Conservation (phyloP, 1,139 yeast species). For the Magnusiomyces suaveolens region DNA sequence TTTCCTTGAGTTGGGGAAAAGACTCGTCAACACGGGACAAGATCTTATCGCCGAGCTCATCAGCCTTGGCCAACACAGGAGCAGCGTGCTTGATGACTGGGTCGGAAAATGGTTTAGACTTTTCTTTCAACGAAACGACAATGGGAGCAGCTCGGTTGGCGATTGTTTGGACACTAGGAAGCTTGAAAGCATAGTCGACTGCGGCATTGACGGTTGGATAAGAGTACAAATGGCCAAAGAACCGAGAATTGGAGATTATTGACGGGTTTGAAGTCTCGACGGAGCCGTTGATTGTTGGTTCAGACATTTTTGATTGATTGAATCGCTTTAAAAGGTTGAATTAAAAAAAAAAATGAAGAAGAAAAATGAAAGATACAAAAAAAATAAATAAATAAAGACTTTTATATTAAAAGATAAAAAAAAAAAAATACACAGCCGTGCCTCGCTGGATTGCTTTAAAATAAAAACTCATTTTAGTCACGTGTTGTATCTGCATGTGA, state of each 20-base stretch:
- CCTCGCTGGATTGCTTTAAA: too few relatives aligned
- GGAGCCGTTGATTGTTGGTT: conserved; percentile 8
- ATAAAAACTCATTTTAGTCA: too few relatives aligned
- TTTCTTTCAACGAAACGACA: conserved; percentile 35
- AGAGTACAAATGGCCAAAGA: conserved; percentile 38
- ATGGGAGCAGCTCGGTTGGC: conserved; percentile 52
- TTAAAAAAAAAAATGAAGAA: too few relatives aligned
- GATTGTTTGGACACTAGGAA: conserved; percentile 49
- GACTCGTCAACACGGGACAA: conserved; percentile 29
- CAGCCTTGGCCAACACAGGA: conserved; percentile 29
- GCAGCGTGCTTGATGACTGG: conserved; percentile 30
- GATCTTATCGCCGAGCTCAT: conserved; percentile 31
- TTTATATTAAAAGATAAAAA: neutral
- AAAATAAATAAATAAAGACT: neutral
- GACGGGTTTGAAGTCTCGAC: neutral
- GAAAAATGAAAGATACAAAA: too few relatives aligned
- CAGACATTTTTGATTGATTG: conserved; percentile 6
- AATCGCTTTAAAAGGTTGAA: conserved; percentile 3
- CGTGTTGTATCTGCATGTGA: neutral
- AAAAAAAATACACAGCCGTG: neutral
- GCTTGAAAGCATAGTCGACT: conserved; percentile 50
- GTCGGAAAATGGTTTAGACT: conserved; percentile 26
- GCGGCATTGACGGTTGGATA: conserved; percentile 52
- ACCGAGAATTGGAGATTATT: conserved; percentile 20
- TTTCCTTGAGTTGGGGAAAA: conserved; percentile 31